phyloP scores from a whole-genome alignment of 495 filamentous ascomycete species.

The Choiromyces venosus region DNA sequence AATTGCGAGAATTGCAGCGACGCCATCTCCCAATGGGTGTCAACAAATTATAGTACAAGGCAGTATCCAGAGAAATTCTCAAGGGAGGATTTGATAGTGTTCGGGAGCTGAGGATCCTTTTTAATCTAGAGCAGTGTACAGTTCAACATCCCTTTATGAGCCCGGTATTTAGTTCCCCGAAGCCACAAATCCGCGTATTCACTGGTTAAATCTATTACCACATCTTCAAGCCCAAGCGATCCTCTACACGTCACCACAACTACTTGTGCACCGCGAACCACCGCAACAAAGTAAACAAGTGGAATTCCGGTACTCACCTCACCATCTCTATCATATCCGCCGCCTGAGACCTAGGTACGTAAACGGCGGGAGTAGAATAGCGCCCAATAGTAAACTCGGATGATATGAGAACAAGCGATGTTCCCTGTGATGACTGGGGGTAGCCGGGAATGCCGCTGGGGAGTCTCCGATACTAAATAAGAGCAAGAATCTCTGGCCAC shows the following conservation, averaged over 20 bases:
- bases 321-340: conserved; percentile 63
- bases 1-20: too few relatives aligned
- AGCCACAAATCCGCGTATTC: conserved; percentile 67
- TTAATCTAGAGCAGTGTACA: conserved; percentile 62
- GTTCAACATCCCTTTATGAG: conserved; percentile 75
- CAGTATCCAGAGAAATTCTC: conserved; percentile 65
- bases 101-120: conserved; percentile 57
- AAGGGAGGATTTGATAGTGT: conserved; percentile 60
- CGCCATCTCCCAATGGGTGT: conserved; percentile 69
- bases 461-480: conserved; percentile 56
- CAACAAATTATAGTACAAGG: conserved; percentile 69
- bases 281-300: conserved; percentile 68
- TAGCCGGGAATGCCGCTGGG: conserved; percentile 40
- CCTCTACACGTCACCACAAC: conserved; percentile 67
- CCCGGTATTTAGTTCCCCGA: conserved; percentile 60
- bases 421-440: conserved; percentile 56
- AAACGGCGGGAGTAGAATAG: conserved; percentile 67
- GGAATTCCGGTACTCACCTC: conserved; percentile 64
- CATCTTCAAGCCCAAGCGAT: conserved; percentile 70
- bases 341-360: conserved; percentile 65
- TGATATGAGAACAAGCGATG: conserved; percentile 65
- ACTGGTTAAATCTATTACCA: conserved; percentile 73
- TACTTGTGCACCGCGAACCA: conserved; percentile 69
- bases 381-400: conserved; percentile 58
- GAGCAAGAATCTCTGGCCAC: conserved; percentile 63